phyloP scores from a whole-genome alignment of 164 flowering plant genomes.

The Paratinospora sagittata region DNA sequence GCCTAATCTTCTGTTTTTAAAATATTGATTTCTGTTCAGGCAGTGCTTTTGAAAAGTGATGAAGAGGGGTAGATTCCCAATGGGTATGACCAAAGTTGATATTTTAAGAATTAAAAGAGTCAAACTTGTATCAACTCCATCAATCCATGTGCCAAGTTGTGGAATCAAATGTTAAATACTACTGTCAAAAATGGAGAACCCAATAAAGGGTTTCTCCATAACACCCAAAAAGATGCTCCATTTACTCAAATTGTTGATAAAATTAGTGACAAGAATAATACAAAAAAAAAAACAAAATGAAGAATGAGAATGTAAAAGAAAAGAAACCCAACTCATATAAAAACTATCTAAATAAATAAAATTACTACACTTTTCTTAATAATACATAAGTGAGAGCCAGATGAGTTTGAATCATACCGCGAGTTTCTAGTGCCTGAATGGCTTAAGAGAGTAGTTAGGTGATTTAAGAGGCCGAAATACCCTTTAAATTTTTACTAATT shows the following conservation, averaged over 20 bases:
- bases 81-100: slow-evolving; percentile 12
- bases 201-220: background rate
- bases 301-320: background rate
- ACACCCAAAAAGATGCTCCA: background rate
- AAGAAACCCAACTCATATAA: too few species aligned
- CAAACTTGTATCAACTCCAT: slow-evolving; percentile 8
- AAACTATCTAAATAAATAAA: too few species aligned
- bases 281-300: too few species aligned
- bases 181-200: background rate
- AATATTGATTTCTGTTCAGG: slow-evolving; percentile 14
- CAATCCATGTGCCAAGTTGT: slow-evolving; percentile 29
- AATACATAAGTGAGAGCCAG: too few species aligned
- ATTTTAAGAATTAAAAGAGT: slow-evolving; percentile 4
- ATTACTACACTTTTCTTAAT: too few species aligned
- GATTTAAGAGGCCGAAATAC: too few species aligned
- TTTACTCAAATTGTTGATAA: background rate
- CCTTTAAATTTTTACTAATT: background rate
- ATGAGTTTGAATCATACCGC: too few species aligned
- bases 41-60: slow-evolving; percentile 18
- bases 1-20: slow-evolving; percentile 1
- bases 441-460: too few species aligned
- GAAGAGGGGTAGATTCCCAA: slow-evolving; percentile 13
- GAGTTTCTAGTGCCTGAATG: too few species aligned
- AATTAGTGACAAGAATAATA: background rate
- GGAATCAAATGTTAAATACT: slow-evolving; percentile 5